Conservation (phyloP, 305 asterid genomes). For the Fraxinus greggii region DNA sequence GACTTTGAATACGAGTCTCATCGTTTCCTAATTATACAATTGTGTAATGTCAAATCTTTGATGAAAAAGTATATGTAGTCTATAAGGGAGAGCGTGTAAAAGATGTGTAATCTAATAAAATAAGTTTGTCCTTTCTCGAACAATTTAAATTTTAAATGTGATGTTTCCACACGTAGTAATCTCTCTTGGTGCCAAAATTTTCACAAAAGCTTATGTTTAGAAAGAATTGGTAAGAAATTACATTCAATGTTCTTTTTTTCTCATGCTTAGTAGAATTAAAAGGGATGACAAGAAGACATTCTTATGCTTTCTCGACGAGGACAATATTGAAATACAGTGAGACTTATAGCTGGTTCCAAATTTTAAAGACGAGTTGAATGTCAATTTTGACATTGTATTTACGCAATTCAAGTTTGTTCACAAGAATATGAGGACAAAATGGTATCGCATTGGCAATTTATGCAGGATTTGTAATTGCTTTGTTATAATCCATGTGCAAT, state of each 20-base stretch:
- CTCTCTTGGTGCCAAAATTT: no score
- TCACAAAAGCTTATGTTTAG: no score
- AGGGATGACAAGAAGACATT: neutral
- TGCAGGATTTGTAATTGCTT: slow-evolving; percentile 18
- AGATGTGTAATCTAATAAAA: neutral
- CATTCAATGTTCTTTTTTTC: no score
- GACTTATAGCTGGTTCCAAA: neutral
- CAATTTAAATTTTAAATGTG: no score
- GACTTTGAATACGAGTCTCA: neutral
- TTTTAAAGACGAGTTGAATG: neutral
- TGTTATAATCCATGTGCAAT: slow-evolving; percentile 33
- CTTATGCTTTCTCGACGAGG: neutral
- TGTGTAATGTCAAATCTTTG: neutral
- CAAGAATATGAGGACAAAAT: slow-evolving; percentile 3
- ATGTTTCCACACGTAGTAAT: no score
- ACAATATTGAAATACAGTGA: neutral
- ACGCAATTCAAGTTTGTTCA: neutral
- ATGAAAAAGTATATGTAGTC: neutral
- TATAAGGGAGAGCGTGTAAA: neutral
- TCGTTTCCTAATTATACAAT: neutral
- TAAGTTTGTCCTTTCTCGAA: no score
- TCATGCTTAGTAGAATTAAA: neutral
- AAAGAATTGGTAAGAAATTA: no score
- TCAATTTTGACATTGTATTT: neutral
- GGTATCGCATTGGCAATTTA: slow-evolving; percentile 11